phyloP scores from a whole-genome alignment of 192 early-diverging fungal genomes.

The Geranomyces variabilis region DNA sequence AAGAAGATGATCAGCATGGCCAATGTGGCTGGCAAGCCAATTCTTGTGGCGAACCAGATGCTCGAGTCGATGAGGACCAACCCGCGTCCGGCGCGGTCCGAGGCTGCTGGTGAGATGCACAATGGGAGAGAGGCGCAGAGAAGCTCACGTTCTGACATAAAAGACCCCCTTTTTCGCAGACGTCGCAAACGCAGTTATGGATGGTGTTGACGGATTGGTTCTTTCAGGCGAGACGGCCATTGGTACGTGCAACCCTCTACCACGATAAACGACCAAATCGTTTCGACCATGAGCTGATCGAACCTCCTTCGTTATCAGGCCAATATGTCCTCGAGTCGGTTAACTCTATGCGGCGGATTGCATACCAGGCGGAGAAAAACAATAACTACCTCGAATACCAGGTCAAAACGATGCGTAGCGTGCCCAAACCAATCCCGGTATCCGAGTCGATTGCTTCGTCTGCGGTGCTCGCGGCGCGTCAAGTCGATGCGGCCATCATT shows the following conservation, averaged over 20 bases:
- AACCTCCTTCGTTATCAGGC: constrained; percentile 2
- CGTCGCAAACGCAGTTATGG: constrained; percentile 62
- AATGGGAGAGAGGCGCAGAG: no score
- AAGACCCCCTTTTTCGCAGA: not conserved
- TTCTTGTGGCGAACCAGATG: constrained; percentile 65
- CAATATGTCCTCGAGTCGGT: constrained; percentile 54
- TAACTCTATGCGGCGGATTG: constrained; percentile 52
- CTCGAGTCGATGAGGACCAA: constrained; percentile 61
- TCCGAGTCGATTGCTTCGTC: constrained; percentile 64
- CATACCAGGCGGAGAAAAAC: constrained; percentile 57
- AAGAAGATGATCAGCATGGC: constrained; percentile 64
- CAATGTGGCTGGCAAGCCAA: constrained; percentile 58
- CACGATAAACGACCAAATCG: no score
- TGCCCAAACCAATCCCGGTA: constrained; percentile 60
- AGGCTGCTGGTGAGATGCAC: constrained; percentile 33
- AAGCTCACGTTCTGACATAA: no score
- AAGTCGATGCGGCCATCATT: constrained; percentile 59
- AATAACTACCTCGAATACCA: constrained; percentile 65
- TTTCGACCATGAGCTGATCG: no score
- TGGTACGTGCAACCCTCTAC: constrained; percentile 31
- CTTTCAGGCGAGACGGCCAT: constrained; percentile 64
- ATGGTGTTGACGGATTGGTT: constrained; percentile 63
- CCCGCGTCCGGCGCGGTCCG: constrained; percentile 55
- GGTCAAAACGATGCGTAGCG: constrained; percentile 56
- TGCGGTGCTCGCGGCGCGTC: constrained; percentile 55